phyloP scores from a whole-genome alignment of 768 basidiomycete species.

The Rossbeevera mucosa region DNA sequence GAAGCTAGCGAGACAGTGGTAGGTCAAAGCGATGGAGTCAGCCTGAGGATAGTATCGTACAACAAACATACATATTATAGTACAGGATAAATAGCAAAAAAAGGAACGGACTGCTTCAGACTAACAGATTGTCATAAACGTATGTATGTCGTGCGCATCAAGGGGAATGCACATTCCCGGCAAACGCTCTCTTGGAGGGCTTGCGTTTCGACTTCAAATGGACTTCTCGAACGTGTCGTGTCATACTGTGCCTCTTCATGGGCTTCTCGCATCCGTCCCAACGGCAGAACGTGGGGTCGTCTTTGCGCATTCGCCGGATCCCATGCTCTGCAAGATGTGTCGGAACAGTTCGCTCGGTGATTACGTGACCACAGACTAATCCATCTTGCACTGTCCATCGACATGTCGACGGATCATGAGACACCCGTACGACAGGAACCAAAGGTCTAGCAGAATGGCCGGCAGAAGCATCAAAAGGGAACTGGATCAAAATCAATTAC shows the following conservation, averaged over 20 bases:
- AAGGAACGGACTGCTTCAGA: background rate
- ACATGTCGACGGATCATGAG: background rate
- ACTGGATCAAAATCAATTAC: background rate
- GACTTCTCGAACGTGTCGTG: constrained; percentile 14
- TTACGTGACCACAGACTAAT: background rate
- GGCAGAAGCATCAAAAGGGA: background rate
- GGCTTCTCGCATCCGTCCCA: constrained; percentile 2
- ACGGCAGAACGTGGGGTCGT: background rate
- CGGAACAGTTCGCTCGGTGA: background rate
- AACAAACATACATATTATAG: background rate
- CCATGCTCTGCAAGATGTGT: constrained; percentile 15
- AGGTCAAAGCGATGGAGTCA: background rate
- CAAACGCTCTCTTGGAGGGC: background rate
- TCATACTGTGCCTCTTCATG: constrained; percentile 5
- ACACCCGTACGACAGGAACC: background rate
- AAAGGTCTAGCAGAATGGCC: background rate
- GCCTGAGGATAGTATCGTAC: constrained; percentile 2
- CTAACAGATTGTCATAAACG: background rate
- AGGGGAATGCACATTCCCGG: background rate
- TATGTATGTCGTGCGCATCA: background rate
- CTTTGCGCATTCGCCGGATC: constrained; percentile 2
- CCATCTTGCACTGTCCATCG: background rate
- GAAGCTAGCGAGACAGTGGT: background rate
- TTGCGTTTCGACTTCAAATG: constrained; percentile 14
- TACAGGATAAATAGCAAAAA: background rate